Conservation (phyloP, 2,329 filamentous ascomycete species). For the Epichloe brachyelytri region DNA sequence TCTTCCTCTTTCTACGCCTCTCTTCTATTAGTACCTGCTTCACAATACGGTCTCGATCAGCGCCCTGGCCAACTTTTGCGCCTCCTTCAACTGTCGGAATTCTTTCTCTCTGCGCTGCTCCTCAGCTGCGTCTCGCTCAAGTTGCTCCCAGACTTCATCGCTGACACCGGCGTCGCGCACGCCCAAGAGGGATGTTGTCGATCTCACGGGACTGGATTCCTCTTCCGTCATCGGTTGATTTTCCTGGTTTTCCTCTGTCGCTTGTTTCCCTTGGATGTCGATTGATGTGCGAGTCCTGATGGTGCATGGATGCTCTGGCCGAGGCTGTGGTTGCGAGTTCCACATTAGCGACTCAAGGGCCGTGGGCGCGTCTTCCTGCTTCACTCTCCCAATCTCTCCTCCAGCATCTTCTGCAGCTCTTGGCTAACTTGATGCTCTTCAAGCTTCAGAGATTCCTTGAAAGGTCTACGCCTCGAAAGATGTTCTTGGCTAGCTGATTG, state of each 20-base stretch:
- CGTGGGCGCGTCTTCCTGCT: too few relatives aligned
- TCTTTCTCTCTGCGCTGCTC: constrained; percentile 22
- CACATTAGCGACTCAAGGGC: too few relatives aligned
- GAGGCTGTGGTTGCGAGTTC: too few relatives aligned
- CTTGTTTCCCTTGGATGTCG: neutral
- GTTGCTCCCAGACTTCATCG: constrained; percentile 48
- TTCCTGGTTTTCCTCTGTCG: constrained; percentile 7
- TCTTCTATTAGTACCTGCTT: constrained; percentile 25
- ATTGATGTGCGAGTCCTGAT: too few relatives aligned
- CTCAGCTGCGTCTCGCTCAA: constrained; percentile 36
- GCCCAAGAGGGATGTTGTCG: neutral
- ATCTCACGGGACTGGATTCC: neutral
- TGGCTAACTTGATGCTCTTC: too few relatives aligned
- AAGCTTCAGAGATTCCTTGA: too few relatives aligned
- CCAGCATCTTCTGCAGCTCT: too few relatives aligned
- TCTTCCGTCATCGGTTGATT: neutral
- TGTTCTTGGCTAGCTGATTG: constrained; percentile 34
- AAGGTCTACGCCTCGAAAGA: constrained; percentile 25
- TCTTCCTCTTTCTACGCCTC: constrained; percentile 23
- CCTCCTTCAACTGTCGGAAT: constrained; percentile 19
- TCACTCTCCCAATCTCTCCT: too few relatives aligned
- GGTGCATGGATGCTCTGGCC: too few relatives aligned
- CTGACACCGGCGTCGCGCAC: constrained; percentile 43
- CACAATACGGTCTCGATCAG: constrained; percentile 23
- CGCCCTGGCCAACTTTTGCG: constrained; percentile 16